Conservation (phyloP, 129 eudicot species). For the Ambrosia artemisiifolia region DNA sequence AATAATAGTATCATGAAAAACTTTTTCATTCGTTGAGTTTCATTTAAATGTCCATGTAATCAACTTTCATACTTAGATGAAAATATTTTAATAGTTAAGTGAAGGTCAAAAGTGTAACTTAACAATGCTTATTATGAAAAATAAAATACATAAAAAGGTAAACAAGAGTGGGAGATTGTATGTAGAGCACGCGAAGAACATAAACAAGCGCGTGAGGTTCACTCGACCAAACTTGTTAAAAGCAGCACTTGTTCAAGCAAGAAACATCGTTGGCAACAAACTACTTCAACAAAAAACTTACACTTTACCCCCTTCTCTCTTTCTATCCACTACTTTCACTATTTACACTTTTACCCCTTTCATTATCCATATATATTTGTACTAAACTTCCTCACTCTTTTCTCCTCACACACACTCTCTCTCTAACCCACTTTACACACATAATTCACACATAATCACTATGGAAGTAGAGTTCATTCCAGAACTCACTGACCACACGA, state of each 20-base stretch:
- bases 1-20: neutral
- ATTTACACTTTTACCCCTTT: constrained; percentile 19
- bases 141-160: neutral
- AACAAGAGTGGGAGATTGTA: constrained; percentile 25
- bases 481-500: constrained; percentile 34
- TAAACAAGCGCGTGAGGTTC: constrained; percentile 30
- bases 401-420: constrained; percentile 13
- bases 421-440: neutral
- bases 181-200: constrained; percentile 38
- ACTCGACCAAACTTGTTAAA: constrained; percentile 24
- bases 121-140: neutral
- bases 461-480: constrained; percentile 47
- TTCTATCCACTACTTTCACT: constrained; percentile 13
- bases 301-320: constrained; percentile 16
- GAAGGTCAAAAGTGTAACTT: neutral
- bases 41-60: neutral
- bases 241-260: constrained; percentile 23
- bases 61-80: too few species aligned
- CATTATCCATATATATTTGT: constrained; percentile 31
- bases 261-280: constrained; percentile 36
- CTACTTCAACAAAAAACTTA: constrained; percentile 23
- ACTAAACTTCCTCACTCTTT: constrained; percentile 20
- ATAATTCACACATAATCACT: constrained; percentile 8
- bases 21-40: neutral
- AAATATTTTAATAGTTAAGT: too few species aligned